Base-by-base conservation (phyloP, 2,329 filamentous ascomycete genomes). In the Geosmithia flava region DNA sequence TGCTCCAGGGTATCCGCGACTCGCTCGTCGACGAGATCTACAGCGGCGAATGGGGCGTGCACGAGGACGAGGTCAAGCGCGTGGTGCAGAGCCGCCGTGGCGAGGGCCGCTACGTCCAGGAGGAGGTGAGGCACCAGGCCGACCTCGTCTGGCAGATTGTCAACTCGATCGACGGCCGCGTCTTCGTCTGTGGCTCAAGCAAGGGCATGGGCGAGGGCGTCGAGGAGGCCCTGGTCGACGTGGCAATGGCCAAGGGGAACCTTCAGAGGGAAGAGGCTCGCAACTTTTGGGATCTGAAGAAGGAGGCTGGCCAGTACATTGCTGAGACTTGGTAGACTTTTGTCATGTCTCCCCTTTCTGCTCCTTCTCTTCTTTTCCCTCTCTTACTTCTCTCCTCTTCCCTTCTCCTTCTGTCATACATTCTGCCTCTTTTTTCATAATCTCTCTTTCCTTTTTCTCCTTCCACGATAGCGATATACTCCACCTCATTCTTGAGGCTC, bases 101-200 rank as follows among this genome's bases (percentile, higher is more conserved):
- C 44, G 85, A 89, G 56, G 87, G 87, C 53, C 83, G 85, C 54
- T 98, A 98, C 60, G 93, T 98, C 2, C 93, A 98, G 62, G 93
- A 98, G 59, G 93, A 97, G 65, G 91, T 98, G 8, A 74, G 79
- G 11, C 76, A 87, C 53, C 93, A 97, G 63, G 87, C 90, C 2
- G 93, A 97, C 60, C 76, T 97, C n/a, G 91, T 97, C 16, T 98
- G 93, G 93, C 95, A 88, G 64, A 89, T 97, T 53, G 86, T 95
- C 72, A 97, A 97, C 63, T 82, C 89, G 2, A 74, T 97, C n/a
- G 93, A 98, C 59, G 93, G 93, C 1, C 82, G 93, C 47, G 82
- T 97, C 47, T 98, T 98, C 62, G 93, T 98, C 50, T 98, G 93
- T 63, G 93, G 93, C 46, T 94, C 86, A 66, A 89, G 82, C 59